These are phyloP conservation scores for Lonicera japonica DNA, from an alignment of 129 eudicot genomes.

Conservation along the genomic window DNA sequence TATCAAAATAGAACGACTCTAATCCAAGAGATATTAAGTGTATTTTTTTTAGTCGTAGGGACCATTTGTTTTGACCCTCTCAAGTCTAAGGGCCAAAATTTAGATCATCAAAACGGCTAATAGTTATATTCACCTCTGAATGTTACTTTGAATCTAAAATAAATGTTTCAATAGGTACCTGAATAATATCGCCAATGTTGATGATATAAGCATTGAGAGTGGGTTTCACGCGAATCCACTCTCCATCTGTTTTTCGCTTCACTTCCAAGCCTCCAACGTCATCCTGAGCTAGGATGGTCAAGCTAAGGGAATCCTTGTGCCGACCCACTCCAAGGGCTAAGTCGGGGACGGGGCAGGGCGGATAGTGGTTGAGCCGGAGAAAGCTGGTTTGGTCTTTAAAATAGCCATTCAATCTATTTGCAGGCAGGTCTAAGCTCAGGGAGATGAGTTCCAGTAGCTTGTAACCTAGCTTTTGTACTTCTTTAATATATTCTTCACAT, in stretches of 20 bases:
- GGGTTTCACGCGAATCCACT: conserved; percentile 30
- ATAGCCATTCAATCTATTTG: conserved; percentile 13
- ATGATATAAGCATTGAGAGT: conserved; percentile 19
- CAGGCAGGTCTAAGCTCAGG: conserved; percentile 21
- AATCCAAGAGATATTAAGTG: too few relatives aligned
- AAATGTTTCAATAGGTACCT: conserved; percentile 13
- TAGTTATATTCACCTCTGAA: too few relatives aligned
- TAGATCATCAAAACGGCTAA: too few relatives aligned
- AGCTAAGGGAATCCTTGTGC: conserved; percentile 24
- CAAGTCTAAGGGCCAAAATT: too few relatives aligned
- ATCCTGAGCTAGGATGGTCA: conserved; percentile 32
- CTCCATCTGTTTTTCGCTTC: conserved; percentile 26
- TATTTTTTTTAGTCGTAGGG: too few relatives aligned
- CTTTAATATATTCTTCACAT: conserved; percentile 15
- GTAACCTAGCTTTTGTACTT: conserved; percentile 18
- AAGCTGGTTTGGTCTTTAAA: conserved; percentile 21
- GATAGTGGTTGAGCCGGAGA: conserved; percentile 25
- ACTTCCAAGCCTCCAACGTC: conserved; percentile 30
- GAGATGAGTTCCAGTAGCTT: conserved; percentile 21
- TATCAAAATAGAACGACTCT: too few relatives aligned
- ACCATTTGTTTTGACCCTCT: too few relatives aligned
- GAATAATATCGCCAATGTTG: conserved; percentile 27
- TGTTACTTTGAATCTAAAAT: too few relatives aligned
- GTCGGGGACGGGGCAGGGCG: conserved; percentile 22
- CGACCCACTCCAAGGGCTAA: conserved; percentile 27